Conservation (phyloP, 2,329 filamentous ascomycete genomes). For the Fusarium metavorans region DNA sequence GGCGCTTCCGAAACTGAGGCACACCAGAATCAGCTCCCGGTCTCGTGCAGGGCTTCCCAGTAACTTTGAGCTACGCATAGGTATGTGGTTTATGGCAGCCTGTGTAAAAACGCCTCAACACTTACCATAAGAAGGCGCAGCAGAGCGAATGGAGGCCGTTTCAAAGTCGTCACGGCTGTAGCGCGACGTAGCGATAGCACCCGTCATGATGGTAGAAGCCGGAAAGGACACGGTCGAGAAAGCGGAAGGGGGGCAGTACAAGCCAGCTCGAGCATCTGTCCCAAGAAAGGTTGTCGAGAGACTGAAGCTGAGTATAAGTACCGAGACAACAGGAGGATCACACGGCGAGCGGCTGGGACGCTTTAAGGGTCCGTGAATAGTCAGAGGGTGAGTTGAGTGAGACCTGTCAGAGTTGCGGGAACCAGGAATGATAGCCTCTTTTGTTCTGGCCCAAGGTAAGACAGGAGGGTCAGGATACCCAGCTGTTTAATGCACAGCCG, state of each 20-base stretch:
- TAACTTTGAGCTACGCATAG: constrained; percentile 14
- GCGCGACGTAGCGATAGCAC: constrained; percentile 46
- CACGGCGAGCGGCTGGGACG: constrained; percentile 30
- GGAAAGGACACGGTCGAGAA: constrained; percentile 28
- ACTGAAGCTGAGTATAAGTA: constrained; percentile 26
- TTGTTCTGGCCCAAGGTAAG: constrained; percentile 37
- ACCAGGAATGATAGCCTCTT: constrained; percentile 38
- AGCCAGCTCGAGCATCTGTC: constrained; percentile 42
- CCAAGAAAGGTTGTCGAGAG: constrained; percentile 23
- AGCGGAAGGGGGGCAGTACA: constrained; percentile 34
- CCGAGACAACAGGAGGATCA: constrained; percentile 25
- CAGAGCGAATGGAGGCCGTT: constrained; percentile 74
- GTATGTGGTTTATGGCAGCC: constrained; percentile 1
- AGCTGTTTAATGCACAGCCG: constrained; percentile 42
- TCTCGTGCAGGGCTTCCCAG: constrained; percentile 29
- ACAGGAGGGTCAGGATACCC: constrained; percentile 43
- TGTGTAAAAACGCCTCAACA: constrained; percentile 26
- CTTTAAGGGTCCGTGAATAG: constrained; percentile 24
- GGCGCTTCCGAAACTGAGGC: constrained; percentile 71
- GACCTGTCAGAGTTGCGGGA: constrained; percentile 23
- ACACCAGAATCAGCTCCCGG: constrained; percentile 31
- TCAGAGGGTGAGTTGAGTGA: constrained; percentile 36
- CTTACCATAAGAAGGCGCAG: constrained; percentile 76
- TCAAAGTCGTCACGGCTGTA: constrained; percentile 70
- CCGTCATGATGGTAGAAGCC: constrained; percentile 47